phyloP scores from a whole-genome alignment of 441 rosid species.

The Erodium chrysanthum region DNA sequence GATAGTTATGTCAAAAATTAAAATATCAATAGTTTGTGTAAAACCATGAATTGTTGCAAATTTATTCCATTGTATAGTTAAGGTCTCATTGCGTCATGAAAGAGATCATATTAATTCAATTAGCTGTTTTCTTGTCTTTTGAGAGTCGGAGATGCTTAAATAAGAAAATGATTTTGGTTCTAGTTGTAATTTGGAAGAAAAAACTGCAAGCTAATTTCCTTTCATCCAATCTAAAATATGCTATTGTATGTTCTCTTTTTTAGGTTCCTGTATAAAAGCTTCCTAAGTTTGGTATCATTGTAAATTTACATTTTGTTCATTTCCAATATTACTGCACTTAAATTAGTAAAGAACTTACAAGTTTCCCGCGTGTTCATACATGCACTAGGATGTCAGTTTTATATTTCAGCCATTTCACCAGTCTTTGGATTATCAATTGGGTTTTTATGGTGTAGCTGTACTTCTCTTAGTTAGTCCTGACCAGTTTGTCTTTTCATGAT shows the following conservation, averaged over 20 bases:
- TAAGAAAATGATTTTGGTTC: background rate
- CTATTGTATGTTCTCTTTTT: background rate
- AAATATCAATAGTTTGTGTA: no score
- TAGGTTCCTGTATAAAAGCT: background rate
- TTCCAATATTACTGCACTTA: background rate
- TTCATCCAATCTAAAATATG: background rate
- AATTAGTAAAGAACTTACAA: background rate
- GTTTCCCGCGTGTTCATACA: background rate
- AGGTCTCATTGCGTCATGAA: background rate
- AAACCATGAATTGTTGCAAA: background rate
- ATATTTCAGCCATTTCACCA: background rate
- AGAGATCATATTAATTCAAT: background rate
- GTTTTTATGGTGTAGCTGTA: background rate
- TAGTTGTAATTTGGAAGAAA: background rate
- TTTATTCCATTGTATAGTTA: background rate
- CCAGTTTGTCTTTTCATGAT: background rate
- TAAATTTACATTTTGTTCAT: background rate
- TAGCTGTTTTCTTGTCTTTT: background rate
- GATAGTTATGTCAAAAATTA: no score
- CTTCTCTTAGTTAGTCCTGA: background rate
- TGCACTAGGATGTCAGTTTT: background rate
- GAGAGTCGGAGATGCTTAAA: background rate
- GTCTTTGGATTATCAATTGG: background rate
- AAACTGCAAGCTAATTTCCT: no score
- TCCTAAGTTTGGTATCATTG: background rate